phyloP scores from a whole-genome alignment of 225 moss, liverwort and hornwort species.

The Marchantia paleacea region DNA sequence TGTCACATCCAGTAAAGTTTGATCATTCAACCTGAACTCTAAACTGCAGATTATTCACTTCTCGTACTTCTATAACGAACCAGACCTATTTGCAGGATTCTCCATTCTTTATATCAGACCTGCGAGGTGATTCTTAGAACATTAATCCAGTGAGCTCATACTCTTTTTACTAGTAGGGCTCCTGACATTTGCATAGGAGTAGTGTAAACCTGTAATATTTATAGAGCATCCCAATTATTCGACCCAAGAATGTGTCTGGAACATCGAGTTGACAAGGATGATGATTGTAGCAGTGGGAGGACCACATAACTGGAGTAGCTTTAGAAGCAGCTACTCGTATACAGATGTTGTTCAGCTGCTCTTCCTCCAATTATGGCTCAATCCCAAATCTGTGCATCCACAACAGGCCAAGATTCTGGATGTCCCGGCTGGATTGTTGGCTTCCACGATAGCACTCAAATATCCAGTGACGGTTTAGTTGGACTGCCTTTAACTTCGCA shows the following conservation, averaged over 20 bases:
- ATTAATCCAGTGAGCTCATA: background rate
- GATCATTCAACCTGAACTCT: conserved; percentile 6
- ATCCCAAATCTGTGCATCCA: background rate
- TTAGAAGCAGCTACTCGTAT: background rate
- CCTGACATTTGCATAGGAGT: conserved; percentile 1
- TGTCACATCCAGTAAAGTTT: conserved; percentile 30
- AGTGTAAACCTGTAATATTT: conserved; percentile 12
- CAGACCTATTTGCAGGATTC: conserved; percentile 6
- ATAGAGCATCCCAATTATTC: background rate
- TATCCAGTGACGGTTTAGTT: background rate
- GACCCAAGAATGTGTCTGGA: background rate
- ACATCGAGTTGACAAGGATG: background rate
- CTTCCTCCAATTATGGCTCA: background rate
- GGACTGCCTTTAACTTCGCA: background rate
- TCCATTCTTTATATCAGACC: background rate
- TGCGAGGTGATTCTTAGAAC: background rate
- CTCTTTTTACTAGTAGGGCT: background rate
- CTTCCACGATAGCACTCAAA: background rate
- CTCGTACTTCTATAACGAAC: background rate
- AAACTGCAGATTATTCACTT: conserved; percentile 1
- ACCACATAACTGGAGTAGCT: background rate
- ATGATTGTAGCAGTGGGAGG: background rate
- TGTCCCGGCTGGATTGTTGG: background rate
- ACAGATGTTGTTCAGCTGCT: background rate
- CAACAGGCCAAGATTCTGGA: background rate